Percentiles rank a stretch among this genome's conserved stretches.
Conservation (phyloP, 2,329 filamentous ascomycete species). For the Keithomyces neogunnii region DNA sequence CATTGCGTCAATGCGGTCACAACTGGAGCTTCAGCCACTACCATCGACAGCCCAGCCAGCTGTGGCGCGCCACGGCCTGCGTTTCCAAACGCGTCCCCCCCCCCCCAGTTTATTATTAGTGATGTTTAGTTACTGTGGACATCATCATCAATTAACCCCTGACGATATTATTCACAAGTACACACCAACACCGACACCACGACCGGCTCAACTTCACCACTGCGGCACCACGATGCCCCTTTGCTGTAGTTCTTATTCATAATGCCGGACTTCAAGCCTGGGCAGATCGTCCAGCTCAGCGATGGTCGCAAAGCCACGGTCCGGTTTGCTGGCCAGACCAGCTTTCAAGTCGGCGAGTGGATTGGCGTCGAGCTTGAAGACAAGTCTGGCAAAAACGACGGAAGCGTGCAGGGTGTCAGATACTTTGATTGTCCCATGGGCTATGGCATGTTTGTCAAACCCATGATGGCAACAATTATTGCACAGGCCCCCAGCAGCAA, state of each 20-base stretch:
- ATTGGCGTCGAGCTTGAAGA: slow-evolving; percentile 82
- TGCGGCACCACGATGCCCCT: slow-evolving; percentile 23
- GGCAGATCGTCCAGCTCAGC: slow-evolving; percentile 69
- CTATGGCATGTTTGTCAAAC: slow-evolving; percentile 76
- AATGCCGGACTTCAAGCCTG: slow-evolving; percentile 52
- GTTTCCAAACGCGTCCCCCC: not conserved
- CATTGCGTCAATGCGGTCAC: not conserved
- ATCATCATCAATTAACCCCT: not conserved
- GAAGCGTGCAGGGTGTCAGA: slow-evolving; percentile 74
- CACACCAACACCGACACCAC: not conserved
- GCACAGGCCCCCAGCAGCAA: slow-evolving; percentile 35
- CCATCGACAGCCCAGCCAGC: not conserved
- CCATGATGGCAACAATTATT: slow-evolving; percentile 56
- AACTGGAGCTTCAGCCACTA: not conserved
- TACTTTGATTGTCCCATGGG: slow-evolving; percentile 82
- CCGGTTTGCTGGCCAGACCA: slow-evolving; percentile 71
- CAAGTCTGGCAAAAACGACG: slow-evolving; percentile 84
- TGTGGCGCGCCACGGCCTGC: not conserved
- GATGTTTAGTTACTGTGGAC: too few species aligned
- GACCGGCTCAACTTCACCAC: not conserved
- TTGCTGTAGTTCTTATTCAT: slow-evolving; percentile 19
- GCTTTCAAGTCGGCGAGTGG: slow-evolving; percentile 79
- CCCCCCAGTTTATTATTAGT: too few species aligned
- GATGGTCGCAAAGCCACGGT: slow-evolving; percentile 71
- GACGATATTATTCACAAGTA: not conserved